Conservation (phyloP, 2,329 filamentous ascomycete genomes). For the Trichoderma sp. region DNA sequence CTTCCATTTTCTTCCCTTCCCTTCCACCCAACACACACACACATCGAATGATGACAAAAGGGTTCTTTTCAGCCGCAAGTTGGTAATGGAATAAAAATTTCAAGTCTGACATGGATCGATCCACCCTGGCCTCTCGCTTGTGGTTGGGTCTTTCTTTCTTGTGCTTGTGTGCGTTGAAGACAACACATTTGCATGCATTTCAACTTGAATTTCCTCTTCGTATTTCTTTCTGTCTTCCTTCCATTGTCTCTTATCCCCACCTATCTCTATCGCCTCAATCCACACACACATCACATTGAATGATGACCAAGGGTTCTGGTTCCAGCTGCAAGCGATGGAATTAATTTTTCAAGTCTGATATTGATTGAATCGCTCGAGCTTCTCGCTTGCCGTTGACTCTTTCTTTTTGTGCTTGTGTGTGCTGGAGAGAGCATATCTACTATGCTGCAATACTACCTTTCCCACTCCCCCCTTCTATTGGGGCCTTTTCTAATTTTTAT, state of each 20-base stretch:
- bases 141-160: neutral
- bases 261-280: neutral
- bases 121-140: neutral
- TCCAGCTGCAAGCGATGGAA: neutral
- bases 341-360: neutral
- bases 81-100: neutral
- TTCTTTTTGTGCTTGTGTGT: neutral
- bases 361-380: neutral
- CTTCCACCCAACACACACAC: neutral
- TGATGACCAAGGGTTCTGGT: neutral
- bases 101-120: neutral
- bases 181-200: neutral
- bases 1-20: neutral
- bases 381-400: neutral
- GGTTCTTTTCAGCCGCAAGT: neutral
- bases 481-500: neutral
- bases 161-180: neutral
- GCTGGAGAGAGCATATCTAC: neutral
- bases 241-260: neutral
- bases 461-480: neutral
- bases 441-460: too few species aligned
- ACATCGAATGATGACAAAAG: neutral
- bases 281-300: neutral
- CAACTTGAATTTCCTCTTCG: neutral
- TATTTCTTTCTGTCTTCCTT: neutral